Percentiles rank a stretch among this genome's conserved stretches.
phyloP scores from a whole-genome alignment of 345 rosid genomes.

The Diplotaxis tenuifolia region DNA sequence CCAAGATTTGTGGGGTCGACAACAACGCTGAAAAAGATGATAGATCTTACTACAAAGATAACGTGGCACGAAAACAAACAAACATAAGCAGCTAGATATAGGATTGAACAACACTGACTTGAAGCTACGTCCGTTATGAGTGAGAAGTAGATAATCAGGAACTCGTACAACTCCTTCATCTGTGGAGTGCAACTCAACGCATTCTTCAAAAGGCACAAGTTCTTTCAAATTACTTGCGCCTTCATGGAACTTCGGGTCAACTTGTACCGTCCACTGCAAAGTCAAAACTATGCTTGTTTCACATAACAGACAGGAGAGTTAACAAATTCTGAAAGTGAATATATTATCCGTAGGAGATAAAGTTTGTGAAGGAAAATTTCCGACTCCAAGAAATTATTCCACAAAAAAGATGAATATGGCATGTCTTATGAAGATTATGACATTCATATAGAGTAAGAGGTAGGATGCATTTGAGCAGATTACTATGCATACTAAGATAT shows the following conservation, averaged over 20 bases:
- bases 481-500: conserved; percentile 14
- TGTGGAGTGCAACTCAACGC: conserved; percentile 73
- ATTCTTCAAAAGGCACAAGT: conserved; percentile 91
- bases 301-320: conserved; percentile 9
- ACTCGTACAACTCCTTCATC: conserved; percentile 63
- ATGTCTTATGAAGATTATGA: conserved; percentile 3
- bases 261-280: conserved; percentile 85
- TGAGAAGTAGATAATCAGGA: conserved; percentile 88
- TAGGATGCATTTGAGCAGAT: conserved; percentile 18
- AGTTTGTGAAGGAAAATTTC: conserved; percentile 1
- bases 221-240: conserved; percentile 87
- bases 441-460: not conserved
- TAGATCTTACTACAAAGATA: conserved; percentile 18
- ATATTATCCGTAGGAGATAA: not conserved
- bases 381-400: not conserved
- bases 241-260: conserved; percentile 93
- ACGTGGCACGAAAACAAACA: not conserved
- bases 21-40: conserved; percentile 65
- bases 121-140: conserved; percentile 89
- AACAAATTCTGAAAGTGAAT: conserved; percentile 6
- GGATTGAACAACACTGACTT: conserved; percentile 62
- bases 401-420: not conserved
- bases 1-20: conserved; percentile 84
- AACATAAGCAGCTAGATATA: conserved; percentile 12
- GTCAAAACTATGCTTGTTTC: conserved; percentile 32